Percentiles rank a stretch among this genome's conserved stretches.
Evolutionary conservation across 73 alveolate genomes (phyloP).

Genomic region (Paramecium pentaurelia): DNA sequence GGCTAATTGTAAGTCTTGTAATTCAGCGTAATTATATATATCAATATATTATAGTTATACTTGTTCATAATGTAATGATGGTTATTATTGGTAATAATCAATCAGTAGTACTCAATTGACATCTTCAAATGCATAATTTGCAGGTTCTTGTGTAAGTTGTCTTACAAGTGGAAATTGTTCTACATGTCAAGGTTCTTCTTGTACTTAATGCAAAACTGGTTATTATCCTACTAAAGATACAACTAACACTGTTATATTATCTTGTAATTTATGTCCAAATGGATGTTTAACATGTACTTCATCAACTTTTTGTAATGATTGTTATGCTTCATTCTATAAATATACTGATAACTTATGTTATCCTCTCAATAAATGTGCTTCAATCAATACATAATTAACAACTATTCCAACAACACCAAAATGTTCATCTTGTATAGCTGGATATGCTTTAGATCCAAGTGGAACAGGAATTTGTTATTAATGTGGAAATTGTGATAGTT

Average conservation of each 20-base stretch:
- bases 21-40: slow-evolving; percentile 12
- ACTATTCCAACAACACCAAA: neutral
- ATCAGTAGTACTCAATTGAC: neutral
- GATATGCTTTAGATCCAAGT: neutral
- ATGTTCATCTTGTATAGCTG: neutral
- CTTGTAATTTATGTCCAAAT: neutral
- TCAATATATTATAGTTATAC: neutral
- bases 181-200: neutral
- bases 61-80: slow-evolving; percentile 17
- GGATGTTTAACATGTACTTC: slow-evolving; percentile 20
- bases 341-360: neutral
- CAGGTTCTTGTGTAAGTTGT: neutral
- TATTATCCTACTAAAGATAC: neutral
- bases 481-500: neutral
- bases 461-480: neutral
- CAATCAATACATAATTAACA: neutral
- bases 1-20: neutral
- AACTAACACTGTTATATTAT: neutral
- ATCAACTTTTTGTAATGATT: neutral
- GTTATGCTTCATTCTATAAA: neutral
- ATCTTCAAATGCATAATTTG: neutral
- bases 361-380: neutral
- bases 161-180: neutral
- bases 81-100: slow-evolving; percentile 5
- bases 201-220: neutral